Conservation (phyloP, 495 filamentous ascomycete species). For the Ascobolus immersus region DNA sequence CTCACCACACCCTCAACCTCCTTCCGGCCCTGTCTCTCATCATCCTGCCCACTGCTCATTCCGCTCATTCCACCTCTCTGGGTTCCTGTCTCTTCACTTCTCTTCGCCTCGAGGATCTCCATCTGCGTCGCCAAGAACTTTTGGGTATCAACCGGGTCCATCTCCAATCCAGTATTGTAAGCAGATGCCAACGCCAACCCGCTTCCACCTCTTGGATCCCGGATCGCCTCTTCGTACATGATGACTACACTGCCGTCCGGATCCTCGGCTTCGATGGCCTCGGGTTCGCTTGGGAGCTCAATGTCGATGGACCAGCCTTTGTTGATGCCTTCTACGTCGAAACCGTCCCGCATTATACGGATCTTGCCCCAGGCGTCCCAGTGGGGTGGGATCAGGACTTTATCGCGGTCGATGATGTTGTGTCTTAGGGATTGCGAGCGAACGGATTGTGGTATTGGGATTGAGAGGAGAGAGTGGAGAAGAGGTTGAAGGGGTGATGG, state of each 20-base stretch:
- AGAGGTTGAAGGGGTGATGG: conserved; percentile 56
- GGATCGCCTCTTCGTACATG: conserved; percentile 57
- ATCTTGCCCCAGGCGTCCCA: conserved; percentile 99
- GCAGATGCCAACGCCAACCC: conserved; percentile 9
- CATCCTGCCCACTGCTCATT: conserved; percentile 9
- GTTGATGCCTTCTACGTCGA: conserved; percentile 70
- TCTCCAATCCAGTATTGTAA: conserved; percentile 31
- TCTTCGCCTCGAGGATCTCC: conserved; percentile 41
- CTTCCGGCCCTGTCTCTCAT: conserved; percentile 16
- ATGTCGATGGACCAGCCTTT: conserved; percentile 57
- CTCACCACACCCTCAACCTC: conserved; percentile 36
- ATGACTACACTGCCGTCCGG: conserved; percentile 32
- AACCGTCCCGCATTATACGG: conserved; percentile 71
- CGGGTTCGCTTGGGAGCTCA: conserved; percentile 3
- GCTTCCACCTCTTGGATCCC: conserved; percentile 33
- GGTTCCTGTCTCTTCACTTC: conserved; percentile 22
- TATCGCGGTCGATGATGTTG: conserved; percentile 89
- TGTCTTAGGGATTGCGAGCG: conserved; percentile 46
- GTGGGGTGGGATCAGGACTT: conserved; percentile 76
- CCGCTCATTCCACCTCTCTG: conserved; percentile 35
- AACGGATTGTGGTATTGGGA: conserved; percentile 46
- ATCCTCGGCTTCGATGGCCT: conserved; percentile 9
- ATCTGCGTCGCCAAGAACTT: conserved; percentile 49
- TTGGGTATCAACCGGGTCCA: conserved; percentile 54
- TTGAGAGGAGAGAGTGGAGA: conserved; percentile 66